Percentiles rank a stretch among this genome's conserved stretches.
Evolutionary conservation across 176 grass and related monocot genomes (phyloP).

Genomic region (Tillandsia leiboldiana): DNA sequence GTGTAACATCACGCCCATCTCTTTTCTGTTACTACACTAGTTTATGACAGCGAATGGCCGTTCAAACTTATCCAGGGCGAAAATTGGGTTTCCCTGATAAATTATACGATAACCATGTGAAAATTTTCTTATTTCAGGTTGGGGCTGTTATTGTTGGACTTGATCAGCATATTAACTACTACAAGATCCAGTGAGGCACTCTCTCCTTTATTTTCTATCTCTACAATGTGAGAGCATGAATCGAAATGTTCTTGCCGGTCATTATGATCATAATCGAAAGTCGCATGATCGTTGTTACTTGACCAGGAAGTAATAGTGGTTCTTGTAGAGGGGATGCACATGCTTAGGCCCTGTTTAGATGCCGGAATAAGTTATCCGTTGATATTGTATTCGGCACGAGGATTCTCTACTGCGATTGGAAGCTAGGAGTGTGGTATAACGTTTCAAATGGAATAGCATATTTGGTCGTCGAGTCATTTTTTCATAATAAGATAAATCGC

Average conservation of each 20-base stretch:
- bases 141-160: slow-evolving; percentile 88
- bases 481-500: no score
- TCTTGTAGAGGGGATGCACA: background rate
- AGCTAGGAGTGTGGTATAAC: no score
- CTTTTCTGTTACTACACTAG: background rate
- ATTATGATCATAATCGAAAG: background rate
- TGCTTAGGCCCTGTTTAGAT: no score
- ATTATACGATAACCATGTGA: slow-evolving; percentile 1
- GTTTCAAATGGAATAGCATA: no score
- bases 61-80: background rate
- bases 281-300: background rate
- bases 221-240: background rate
- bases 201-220: slow-evolving; percentile 20
- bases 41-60: no score
- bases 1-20: slow-evolving; percentile 33
- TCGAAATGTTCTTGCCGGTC: background rate
- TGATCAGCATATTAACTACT: slow-evolving; percentile 95
- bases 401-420: no score
- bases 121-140: slow-evolving; percentile 53
- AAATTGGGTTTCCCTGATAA: background rate
- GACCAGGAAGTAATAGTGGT: background rate
- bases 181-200: slow-evolving; percentile 74
- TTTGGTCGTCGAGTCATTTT: no score
- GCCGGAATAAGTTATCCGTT: no score
- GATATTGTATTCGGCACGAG: no score